Percentiles rank a stretch among this genome's conserved stretches.
Evolutionary conservation across 2,329 filamentous ascomycete genomes (phyloP).

Genomic region (Fusarium tjaetaba): DNA sequence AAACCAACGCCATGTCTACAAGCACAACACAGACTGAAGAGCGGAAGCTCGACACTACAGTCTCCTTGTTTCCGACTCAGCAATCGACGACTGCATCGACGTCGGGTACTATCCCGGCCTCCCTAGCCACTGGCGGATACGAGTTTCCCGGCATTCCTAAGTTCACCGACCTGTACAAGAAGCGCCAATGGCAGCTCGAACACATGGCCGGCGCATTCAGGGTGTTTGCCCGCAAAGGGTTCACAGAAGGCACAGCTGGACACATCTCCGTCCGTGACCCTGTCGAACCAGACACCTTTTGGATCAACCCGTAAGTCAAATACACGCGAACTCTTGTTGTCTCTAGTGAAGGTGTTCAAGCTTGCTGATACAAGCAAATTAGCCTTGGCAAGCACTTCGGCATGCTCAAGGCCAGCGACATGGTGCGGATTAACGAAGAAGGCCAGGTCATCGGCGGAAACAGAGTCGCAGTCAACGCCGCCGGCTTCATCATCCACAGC

Average conservation of each 20-base stretch:
- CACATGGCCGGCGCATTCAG: neutral
- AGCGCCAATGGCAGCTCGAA: neutral
- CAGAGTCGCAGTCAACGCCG: neutral
- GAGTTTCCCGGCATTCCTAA: neutral
- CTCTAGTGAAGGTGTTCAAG: neutral
- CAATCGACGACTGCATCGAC: neutral
- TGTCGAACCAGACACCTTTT: neutral
- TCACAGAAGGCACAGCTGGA: neutral
- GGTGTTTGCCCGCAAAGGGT: neutral
- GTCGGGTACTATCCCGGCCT: neutral
- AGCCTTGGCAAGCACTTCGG: neutral
- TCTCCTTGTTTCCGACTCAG: neutral
- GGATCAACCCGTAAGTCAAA: neutral
- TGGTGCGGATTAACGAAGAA: neutral
- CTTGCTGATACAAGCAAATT: neutral
- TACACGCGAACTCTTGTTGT: neutral
- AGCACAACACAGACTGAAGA: neutral
- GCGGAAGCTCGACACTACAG: neutral
- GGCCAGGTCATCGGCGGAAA: neutral
- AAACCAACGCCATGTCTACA: neutral
- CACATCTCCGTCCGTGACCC: neutral
- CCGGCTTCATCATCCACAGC: neutral
- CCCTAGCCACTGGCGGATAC: neutral
- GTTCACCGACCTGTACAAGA: neutral
- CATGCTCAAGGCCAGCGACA: neutral